Base-by-base conservation (phyloP, 176 grass and related monocot genomes). In the Aechmea fasciata region DNA sequence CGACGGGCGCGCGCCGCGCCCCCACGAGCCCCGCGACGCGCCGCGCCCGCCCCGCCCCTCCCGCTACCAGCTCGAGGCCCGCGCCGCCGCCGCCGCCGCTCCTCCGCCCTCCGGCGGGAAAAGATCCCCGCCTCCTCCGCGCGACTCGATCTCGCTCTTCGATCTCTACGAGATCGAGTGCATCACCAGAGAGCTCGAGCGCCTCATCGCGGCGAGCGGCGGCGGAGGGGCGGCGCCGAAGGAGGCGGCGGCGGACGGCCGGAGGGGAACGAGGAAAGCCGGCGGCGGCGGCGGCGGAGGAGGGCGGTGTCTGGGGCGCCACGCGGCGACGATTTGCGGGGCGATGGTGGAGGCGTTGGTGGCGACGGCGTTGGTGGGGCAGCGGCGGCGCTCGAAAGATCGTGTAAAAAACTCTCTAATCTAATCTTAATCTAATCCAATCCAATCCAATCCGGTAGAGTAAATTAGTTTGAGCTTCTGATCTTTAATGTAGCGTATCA, bases 81-180 rank as follows among this genome's bases (percentile, higher is more conserved):
- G 2, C 5, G 6, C 13, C 12, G 71, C 7, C 13, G 28, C 49
- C 33, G 1, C 11, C 50, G 29, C 52, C n/a, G n/a, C 3, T 12
- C 50, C 13, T 20, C 13, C 15, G 48, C n/a, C 48, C 7, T 69
- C 70, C 61, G n/a, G 20, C 50, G 50, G 57, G 3, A 24, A 64
- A 57, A 41, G 7, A 41, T 41, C 33, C 33, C 33, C 33, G 33
- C 33, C 3, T 41, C 33, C 4, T 24, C 25, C 49, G 57, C 61
- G 20, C 12, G 52, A 15, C 26, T n/a, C 82, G 15, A 68, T 82
- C 47, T 78, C 81, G 78, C 81, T 90, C 55, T 78, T 87, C 3
- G 83, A 90, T 75, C n/a, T 90, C 41, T 70, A 90, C 63, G 87
- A 95, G 81, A 85, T 87, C 69, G 86, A 87, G 66, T 75, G 87